Conservation (phyloP, 2,329 filamentous ascomycete species). For the Phialophora verrucosa region DNA sequence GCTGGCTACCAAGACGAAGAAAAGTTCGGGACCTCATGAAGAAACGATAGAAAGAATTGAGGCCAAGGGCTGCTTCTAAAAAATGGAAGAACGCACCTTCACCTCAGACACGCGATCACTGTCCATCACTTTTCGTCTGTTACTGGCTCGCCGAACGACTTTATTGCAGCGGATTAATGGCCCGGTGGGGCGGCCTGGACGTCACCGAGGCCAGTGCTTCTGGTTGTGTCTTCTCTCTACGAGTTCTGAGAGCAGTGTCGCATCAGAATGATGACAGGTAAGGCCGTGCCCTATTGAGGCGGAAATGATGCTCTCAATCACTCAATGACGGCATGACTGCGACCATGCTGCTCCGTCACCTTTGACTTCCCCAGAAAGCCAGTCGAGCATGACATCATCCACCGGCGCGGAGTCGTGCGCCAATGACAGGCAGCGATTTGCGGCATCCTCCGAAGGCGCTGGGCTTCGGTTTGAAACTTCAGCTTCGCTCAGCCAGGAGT, state of each 20-base stretch:
- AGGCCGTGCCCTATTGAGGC: background rate
- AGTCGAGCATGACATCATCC: background rate
- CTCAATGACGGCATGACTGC: slow-evolving; percentile 8
- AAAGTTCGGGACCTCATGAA: slow-evolving; percentile 4
- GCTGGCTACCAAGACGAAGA: slow-evolving; percentile 5
- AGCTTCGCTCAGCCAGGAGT: background rate
- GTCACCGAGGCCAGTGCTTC: background rate
- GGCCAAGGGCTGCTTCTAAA: slow-evolving; percentile 3
- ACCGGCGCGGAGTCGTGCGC: background rate
- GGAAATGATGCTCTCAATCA: slow-evolving; percentile 5
- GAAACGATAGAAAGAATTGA: background rate
- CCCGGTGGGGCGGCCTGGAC: slow-evolving; percentile 2
- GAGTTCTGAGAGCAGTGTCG: background rate
- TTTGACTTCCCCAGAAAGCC: slow-evolving; percentile 1
- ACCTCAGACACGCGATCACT: slow-evolving; percentile 9
- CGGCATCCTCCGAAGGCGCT: background rate
- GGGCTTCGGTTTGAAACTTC: background rate
- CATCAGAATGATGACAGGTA: slow-evolving; percentile 13
- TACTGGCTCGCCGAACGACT: background rate
- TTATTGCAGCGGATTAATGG: slow-evolving; percentile 14
- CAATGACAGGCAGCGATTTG: slow-evolving; percentile 7
- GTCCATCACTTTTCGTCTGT: background rate
- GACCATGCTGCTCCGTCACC: background rate
- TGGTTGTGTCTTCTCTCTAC: background rate
- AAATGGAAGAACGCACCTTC: background rate